A percentile compares a stretch with the other conserved stretches of the same genome.
These are phyloP conservation scores for Solanum ahanhuiri DNA, from an alignment of 257 asterid genomes.

Conservation along the genomic window DNA sequence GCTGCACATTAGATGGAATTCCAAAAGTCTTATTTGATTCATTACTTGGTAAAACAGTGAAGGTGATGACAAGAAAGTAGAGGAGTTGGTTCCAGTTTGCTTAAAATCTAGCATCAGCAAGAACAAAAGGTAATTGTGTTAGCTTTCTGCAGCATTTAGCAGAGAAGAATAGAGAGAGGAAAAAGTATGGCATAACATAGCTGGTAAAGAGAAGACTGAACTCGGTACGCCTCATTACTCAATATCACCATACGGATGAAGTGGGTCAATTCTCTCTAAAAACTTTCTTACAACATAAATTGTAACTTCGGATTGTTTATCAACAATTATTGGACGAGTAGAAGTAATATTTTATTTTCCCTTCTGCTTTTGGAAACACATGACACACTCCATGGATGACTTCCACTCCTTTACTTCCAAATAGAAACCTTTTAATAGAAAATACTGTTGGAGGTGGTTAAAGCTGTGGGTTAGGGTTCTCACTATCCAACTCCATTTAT, in stretches of 20 bases:
- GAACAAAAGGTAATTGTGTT: not conserved
- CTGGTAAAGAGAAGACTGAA: not conserved
- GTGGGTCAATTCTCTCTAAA: not conserved
- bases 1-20: not conserved
- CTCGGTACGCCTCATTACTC: not conserved
- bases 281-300: not conserved
- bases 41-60: not conserved
- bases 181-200: not conserved
- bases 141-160: not conserved
- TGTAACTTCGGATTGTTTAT: not conserved
- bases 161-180: not conserved
- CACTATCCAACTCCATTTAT: not conserved
- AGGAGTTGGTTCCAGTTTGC: not conserved
- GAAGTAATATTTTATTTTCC: not conserved
- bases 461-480: not conserved
- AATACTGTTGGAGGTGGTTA: not conserved
- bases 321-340: not conserved
- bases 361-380: not conserved
- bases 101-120: not conserved
- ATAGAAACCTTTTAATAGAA: not conserved
- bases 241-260: not conserved
- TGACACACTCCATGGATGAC: not conserved
- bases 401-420: not conserved
- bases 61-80: not conserved
- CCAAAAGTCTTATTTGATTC: not conserved